Conservation (phyloP, 495 filamentous ascomycete species). For the Penicillium manginii region DNA sequence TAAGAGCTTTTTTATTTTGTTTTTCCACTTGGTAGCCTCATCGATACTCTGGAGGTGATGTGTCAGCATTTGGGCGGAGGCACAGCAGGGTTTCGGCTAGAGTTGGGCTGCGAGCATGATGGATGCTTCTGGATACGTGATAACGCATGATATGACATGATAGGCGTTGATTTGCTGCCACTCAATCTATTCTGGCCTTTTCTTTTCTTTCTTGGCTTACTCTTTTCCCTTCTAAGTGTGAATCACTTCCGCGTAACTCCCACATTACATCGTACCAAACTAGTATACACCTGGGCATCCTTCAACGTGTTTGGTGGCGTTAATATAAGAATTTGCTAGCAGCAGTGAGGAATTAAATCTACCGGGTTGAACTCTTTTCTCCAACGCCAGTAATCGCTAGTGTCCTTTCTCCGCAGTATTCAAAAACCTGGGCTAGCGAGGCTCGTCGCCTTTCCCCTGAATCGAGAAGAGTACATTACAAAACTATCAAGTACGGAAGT, state of each 20-base stretch:
- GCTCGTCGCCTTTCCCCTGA: no score
- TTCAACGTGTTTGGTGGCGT: no score
- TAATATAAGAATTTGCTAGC: background rate
- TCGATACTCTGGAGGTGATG: no score
- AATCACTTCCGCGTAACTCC: background rate
- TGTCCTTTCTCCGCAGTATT: conserved; percentile 8
- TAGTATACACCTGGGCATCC: background rate
- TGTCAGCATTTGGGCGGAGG: background rate
- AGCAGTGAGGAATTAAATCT: conserved; percentile 5
- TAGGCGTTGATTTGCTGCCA: conserved; percentile 28
- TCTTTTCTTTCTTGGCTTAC: conserved; percentile 2
- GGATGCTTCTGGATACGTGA: background rate
- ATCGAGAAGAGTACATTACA: no score
- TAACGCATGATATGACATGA: conserved; percentile 10
- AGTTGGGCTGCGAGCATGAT: background rate
- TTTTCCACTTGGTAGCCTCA: background rate
- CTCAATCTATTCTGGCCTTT: conserved; percentile 2
- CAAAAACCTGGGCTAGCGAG: background rate
- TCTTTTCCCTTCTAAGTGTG: conserved; percentile 3
- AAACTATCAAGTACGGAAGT: no score
- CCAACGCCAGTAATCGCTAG: conserved; percentile 8
- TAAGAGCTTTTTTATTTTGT: background rate
- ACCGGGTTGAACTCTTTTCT: background rate
- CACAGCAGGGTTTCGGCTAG: background rate
- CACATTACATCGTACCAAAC: background rate